Conservation (phyloP, 768 basidiomycete genomes). For the Xerocomus spinulosus region DNA sequence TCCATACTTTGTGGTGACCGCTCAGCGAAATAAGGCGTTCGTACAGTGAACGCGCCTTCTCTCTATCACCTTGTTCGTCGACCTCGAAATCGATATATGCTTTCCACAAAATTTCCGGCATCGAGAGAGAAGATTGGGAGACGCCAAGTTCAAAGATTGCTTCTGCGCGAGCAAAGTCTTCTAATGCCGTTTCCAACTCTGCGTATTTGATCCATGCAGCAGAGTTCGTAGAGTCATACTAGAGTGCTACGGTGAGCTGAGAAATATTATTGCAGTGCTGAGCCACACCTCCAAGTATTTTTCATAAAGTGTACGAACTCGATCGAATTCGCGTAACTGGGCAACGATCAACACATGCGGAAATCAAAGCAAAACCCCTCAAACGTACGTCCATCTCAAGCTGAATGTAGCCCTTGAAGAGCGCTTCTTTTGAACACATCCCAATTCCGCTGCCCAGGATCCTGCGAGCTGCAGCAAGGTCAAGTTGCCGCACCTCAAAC, state of each 20-base stretch:
- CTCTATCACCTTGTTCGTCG: slow-evolving; percentile 83
- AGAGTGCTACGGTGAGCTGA: not conserved
- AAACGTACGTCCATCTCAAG: slow-evolving; percentile 77
- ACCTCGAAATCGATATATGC: slow-evolving; percentile 97
- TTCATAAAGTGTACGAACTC: slow-evolving; percentile 85
- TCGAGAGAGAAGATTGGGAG: slow-evolving; percentile 77
- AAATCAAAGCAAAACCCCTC: not conserved
- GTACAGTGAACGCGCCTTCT: slow-evolving; percentile 77
- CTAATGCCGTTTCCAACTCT: slow-evolving; percentile 82
- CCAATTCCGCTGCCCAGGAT: slow-evolving; percentile 88
- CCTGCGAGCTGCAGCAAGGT: slow-evolving; percentile 81
- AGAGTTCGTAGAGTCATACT: slow-evolving; percentile 86
- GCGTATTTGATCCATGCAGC: slow-evolving; percentile 96
- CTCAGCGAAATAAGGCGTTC: slow-evolving; percentile 82
- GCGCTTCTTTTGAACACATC: slow-evolving; percentile 90
- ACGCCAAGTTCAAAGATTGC: slow-evolving; percentile 93
- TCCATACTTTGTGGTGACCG: slow-evolving; percentile 97
- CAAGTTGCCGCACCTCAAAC: slow-evolving; percentile 83
- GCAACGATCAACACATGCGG: slow-evolving; percentile 6
- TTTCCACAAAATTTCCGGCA: slow-evolving; percentile 94
- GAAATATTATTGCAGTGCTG: not conserved
- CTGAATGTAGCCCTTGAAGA: slow-evolving; percentile 96
- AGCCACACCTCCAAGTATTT: slow-evolving; percentile 82
- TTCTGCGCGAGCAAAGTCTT: slow-evolving; percentile 84
- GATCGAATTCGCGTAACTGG: slow-evolving; percentile 91